Evolutionary conservation across 1,284 basidiomycete genomes (phyloP), one percentile per base, ranked within the genome.

Genomic region (Ustilago crameri): DNA sequence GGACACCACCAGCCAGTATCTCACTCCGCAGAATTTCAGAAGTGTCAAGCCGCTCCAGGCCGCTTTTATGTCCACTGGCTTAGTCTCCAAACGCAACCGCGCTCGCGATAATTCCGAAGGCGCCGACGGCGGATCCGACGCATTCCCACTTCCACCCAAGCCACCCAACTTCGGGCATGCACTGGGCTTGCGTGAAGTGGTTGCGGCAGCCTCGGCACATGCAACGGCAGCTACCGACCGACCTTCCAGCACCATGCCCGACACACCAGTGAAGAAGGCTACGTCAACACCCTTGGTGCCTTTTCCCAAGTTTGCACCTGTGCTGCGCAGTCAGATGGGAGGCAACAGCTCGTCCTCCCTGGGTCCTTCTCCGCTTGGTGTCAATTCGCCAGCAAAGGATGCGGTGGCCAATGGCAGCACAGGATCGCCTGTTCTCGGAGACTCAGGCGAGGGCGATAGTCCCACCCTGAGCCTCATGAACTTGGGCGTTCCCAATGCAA

Each of bases 21-120:
- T 74, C n/a, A 81, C 84, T 12, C 84, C 84, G 7, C 83, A 84
- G 47, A 82, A 82, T 46, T 85, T 83, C 79, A 84, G 83, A 61
- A 82, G 84, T 51, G 84, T 84, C 61, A 79, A 82, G 51, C 85
- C 85, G 0, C 72, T 85, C 5, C 84, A 84, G 49, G 82, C 84
- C 5, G 84, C 84, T 4, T 85, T 85, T 77, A 76, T 82, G 70
- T 84, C 82, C 34, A 84, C 84, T 4, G 85, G 85, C 0, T 79
- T 85, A 34, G 79, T 85, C 30, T 83, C 81, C 26, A 85, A 85
- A 56, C 69, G 74, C 35, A 74, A 59, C 20, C 61, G 66, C 9
- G 50, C 54, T 2, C 57, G 71, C 23, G 71, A 69, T 20, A 69
- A 60, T 27, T 69, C 65, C 1, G 62, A 58, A 12, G 64, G 56